Conservation (phyloP, 192 early-diverging fungal genomes). For the Dispira parvispora region DNA sequence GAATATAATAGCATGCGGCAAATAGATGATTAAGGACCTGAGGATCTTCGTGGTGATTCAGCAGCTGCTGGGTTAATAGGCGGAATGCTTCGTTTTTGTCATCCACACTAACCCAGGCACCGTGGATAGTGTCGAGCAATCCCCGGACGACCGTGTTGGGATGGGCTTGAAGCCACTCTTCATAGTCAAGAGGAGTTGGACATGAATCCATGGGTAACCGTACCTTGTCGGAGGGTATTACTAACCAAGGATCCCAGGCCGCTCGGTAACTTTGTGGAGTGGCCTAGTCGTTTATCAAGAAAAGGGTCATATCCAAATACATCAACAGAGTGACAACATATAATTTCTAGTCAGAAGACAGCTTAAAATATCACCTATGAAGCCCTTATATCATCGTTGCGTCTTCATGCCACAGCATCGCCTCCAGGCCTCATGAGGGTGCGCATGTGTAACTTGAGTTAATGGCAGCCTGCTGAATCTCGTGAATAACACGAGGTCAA, state of each 20-base stretch:
- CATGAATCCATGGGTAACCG: neutral
- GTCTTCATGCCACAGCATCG: too few species aligned
- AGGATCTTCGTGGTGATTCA: neutral
- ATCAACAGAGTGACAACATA: too few species aligned
- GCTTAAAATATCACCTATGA: too few species aligned
- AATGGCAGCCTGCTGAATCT: too few species aligned
- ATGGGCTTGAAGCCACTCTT: neutral
- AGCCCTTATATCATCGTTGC: too few species aligned
- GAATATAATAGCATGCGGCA: neutral
- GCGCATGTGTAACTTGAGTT: too few species aligned
- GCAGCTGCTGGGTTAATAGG: neutral
- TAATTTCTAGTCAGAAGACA: too few species aligned
- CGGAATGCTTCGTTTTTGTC: neutral
- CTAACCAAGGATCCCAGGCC: neutral
- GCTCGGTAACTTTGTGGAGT: too few species aligned
- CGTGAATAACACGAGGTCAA: neutral
- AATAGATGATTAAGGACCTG: constrained; percentile 1
- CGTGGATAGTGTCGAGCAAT: too few species aligned
- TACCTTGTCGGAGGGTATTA: neutral
- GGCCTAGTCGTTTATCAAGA: too few species aligned
- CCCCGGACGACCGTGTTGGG: neutral
- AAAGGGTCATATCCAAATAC: too few species aligned
- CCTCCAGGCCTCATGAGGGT: too few species aligned
- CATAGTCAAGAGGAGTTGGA: neutral
- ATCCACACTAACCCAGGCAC: neutral